Percentiles rank a stretch among this genome's conserved stretches.
Evolutionary conservation across 345 rosid genomes (phyloP).

Genomic region (Moricandia arvensis): DNA sequence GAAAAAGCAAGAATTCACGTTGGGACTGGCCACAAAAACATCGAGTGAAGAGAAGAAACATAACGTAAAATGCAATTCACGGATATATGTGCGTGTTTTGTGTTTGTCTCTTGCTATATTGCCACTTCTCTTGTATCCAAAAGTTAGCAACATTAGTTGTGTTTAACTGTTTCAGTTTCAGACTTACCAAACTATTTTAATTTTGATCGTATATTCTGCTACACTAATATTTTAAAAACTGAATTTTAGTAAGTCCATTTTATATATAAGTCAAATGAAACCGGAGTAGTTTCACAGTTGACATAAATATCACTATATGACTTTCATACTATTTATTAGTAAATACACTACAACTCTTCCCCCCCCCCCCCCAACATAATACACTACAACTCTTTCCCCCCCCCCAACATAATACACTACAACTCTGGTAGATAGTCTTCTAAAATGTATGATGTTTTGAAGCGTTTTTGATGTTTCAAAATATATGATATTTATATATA

Average conservation of each 20-base stretch:
- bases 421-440: too few species aligned
- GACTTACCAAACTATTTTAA: not conserved
- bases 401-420: too few species aligned
- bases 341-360: too few species aligned
- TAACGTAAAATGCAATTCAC: constrained; percentile 47
- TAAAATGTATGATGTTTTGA: too few species aligned
- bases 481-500: too few species aligned
- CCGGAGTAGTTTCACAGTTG: not conserved
- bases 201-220: not conserved
- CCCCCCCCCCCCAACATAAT: too few species aligned
- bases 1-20: constrained; percentile 22
- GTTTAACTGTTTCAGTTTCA: not conserved
- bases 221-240: not conserved
- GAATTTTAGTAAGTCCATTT: not conserved
- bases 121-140: constrained; percentile 26
- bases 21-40: constrained; percentile 18
- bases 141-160: not conserved
- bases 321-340: not conserved
- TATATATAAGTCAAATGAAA: not conserved
- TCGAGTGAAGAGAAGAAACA: constrained; percentile 29
- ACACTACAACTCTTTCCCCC: too few species aligned
- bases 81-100: constrained; percentile 54
- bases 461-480: too few species aligned
- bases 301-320: not conserved
- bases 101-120: constrained; percentile 63